Conservation (phyloP, 163 green algal species). For the Volvox carteri region DNA sequence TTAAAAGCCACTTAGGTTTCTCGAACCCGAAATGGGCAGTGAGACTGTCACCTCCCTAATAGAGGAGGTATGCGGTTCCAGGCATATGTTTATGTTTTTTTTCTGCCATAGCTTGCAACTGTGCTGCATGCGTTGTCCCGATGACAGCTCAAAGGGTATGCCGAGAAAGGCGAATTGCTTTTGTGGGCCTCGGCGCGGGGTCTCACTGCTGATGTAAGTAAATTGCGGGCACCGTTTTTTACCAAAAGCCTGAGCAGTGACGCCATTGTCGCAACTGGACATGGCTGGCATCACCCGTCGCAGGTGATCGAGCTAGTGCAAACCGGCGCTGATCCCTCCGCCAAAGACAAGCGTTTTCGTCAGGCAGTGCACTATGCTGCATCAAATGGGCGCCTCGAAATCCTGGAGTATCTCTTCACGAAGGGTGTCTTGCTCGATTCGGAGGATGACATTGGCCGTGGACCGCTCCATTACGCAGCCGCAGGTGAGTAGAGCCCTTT, state of each 20-base stretch:
- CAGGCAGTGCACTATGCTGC: conserved; percentile 66
- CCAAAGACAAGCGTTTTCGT: conserved; percentile 63
- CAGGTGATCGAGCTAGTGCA: conserved; percentile 66
- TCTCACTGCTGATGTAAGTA: conserved; percentile 59
- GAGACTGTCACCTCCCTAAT: conserved; percentile 7
- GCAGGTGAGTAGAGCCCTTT: no score
- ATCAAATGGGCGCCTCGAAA: conserved; percentile 56
- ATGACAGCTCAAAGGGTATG: conserved; percentile 62
- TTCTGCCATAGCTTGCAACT: background rate
- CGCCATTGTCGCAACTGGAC: no score
- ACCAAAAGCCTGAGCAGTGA: no score
- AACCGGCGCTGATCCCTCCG: conserved; percentile 54
- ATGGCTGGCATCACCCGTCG: no score
- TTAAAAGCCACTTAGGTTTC: no score
- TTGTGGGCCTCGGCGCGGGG: conserved; percentile 64
- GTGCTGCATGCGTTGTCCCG: background rate
- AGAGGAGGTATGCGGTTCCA: conserved; percentile 23
- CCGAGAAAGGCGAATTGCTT: conserved; percentile 64
- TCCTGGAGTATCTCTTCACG: conserved; percentile 66
- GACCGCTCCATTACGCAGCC: conserved; percentile 73
- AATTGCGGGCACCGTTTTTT: no score
- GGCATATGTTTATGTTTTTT: background rate
- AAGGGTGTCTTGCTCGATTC: conserved; percentile 67
- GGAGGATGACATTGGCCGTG: conserved; percentile 64
- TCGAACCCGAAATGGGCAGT: background rate